Base-by-base conservation (phyloP, 1,284 basidiomycete genomes). In the Ustilago loliicola region DNA sequence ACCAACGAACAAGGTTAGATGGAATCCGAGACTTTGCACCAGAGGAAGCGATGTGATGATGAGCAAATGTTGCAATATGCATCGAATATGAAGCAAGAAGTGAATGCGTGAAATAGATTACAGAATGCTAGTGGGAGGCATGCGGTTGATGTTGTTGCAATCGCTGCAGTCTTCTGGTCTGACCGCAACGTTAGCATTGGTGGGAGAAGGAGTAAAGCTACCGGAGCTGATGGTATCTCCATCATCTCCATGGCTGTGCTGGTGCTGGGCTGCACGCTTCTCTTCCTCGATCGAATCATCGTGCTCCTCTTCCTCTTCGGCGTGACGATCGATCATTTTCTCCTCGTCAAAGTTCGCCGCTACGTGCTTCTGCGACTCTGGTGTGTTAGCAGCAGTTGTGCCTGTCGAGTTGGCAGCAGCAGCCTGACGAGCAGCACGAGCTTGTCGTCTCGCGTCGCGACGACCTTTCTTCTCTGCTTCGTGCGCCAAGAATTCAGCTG, bases 71-170 rank as follows among this genome's bases (percentile, higher is more conserved):
- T 40, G 42, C 21, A 21, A 21, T 19, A 45, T 45, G 42, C 34
- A 7, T 36, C 15, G 34, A n/a, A n/a, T n/a, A n/a, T n/a, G n/a
- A n/a, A n/a, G n/a, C n/a, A n/a, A n/a, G n/a, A n/a, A n/a, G n/a
- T n/a, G n/a, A 8, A 45, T 45, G 17, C 38, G 3, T 45, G 6
- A n/a, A 45, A 45, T 45, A 21, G 9, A n/a, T 32, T 64, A 71
- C 60, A 68, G 53, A 32, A 76, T 76, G 73, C 73, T 76, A 51
- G 68, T 76, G 13, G 68, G 65, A 1, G 73, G 73, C 48, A 71
- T 60, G 19, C 68, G 59, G 7, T 72, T 67, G 42, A 48, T 47
- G 36, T 72, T 58, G 61, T 72, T 71, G 51, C 73, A 76, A 45
- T 67, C 57, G 25, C 45, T 42, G 52, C 73, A 76, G 17, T 72